phyloP scores from a whole-genome alignment of 306 rosid genomes.

The Purshia tridentata region DNA sequence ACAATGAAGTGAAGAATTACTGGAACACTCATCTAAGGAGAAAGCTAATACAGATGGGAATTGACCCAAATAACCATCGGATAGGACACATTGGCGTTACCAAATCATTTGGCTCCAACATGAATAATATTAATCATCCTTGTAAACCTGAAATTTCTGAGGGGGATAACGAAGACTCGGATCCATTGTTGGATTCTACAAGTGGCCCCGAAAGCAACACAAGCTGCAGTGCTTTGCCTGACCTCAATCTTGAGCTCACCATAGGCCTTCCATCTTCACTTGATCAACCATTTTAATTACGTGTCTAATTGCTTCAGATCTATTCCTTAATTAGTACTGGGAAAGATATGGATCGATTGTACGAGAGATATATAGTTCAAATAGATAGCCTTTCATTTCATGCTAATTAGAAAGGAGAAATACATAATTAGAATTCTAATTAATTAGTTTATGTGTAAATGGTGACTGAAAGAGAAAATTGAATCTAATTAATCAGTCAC shows the following conservation, averaged over 20 bases:
- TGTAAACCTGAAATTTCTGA: neutral
- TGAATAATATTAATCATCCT: neutral
- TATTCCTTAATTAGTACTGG: neutral
- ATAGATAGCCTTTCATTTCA: too few species aligned
- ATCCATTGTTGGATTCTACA: constrained; percentile 10
- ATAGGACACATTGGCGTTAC: constrained; percentile 33
- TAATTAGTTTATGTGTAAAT: too few species aligned
- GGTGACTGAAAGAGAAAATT: too few species aligned
- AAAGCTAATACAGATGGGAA: constrained; percentile 63
- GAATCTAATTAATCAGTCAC: too few species aligned
- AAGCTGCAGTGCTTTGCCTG: constrained; percentile 13
- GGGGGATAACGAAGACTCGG: constrained; percentile 31
- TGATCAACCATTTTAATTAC: neutral
- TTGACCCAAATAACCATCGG: constrained; percentile 71
- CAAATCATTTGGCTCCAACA: neutral
- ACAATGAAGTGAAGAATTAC: constrained; percentile 71
- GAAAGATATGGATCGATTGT: too few species aligned
- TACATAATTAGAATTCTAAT: too few species aligned
- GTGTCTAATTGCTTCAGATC: too few species aligned
- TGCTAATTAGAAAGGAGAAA: too few species aligned
- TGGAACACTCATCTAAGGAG: constrained; percentile 77
- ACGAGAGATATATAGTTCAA: too few species aligned
- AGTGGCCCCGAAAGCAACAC: constrained; percentile 21
- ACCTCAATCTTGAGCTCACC: constrained; percentile 61
- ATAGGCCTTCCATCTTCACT: constrained; percentile 43